phyloP scores from a whole-genome alignment of 805 yeast species.

The Candida glaebosa region DNA sequence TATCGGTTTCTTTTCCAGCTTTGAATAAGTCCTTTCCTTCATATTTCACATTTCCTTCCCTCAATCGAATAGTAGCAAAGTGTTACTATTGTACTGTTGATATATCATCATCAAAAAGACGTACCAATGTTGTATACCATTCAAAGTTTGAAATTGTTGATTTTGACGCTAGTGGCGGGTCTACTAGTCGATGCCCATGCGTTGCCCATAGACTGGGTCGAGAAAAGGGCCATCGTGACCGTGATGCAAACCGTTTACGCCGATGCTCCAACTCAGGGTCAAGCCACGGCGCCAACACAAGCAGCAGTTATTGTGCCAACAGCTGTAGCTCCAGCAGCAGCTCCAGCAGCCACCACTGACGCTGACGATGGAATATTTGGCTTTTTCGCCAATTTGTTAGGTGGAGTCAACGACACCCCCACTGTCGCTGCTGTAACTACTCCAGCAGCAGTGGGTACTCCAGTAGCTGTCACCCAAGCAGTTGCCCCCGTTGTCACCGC shows the following conservation, averaged over 20 bases:
- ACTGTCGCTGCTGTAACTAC: conserved; percentile 20
- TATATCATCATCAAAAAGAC: neutral
- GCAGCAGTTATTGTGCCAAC: conserved; percentile 6
- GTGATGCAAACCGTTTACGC: conserved; percentile 4
- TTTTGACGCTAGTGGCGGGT: conserved; percentile 5
- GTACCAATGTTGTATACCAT: neutral
- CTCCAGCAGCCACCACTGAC: conserved; percentile 24
- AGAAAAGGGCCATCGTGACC: conserved; percentile 6
- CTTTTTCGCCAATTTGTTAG: conserved; percentile 12
- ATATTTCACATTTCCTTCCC: neutral
- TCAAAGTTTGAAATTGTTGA: conserved; percentile 2
- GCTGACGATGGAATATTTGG: conserved; percentile 24
- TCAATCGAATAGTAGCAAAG: neutral
- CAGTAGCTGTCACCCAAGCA: conserved; percentile 12
- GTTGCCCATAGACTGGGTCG: conserved; percentile 1
- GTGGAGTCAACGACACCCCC: conserved; percentile 8
- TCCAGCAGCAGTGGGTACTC: conserved; percentile 18
- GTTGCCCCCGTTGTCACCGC: conserved; percentile 16
- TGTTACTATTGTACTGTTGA: neutral
- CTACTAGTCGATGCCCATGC: conserved; percentile 3
- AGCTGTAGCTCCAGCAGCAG: conserved; percentile 12
- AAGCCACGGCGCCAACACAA: conserved; percentile 4
- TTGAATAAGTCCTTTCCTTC: neutral
- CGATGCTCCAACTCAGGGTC: neutral
- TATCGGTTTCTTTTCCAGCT: neutral